Evolutionary conservation across 441 rosid genomes (phyloP).

Genomic region (Jatropha podagrica): DNA sequence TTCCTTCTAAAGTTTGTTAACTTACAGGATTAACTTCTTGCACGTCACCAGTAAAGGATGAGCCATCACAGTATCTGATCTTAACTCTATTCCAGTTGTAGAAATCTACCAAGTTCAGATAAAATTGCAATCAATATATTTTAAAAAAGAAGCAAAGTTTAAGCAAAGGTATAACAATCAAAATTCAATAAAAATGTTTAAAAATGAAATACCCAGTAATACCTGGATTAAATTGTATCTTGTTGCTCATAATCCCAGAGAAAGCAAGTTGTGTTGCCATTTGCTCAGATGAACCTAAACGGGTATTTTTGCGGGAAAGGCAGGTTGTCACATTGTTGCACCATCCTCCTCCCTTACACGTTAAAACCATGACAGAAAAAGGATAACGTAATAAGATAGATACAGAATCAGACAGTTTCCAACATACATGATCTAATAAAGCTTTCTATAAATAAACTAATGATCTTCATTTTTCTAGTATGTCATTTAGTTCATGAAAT

Average conservation of each 20-base stretch:
- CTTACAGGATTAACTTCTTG: constrained; percentile 71
- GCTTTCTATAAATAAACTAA: neutral
- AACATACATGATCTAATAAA: constrained; percentile 3
- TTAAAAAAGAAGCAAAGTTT: neutral
- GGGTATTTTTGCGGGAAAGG: constrained; percentile 43
- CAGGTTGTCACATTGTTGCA: constrained; percentile 54
- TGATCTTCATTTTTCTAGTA: neutral
- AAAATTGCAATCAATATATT: constrained; percentile 1
- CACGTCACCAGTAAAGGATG: constrained; percentile 92
- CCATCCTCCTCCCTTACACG: constrained; percentile 82
- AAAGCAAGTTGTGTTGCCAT: constrained; percentile 58
- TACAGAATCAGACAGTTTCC: neutral
- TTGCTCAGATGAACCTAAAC: constrained; percentile 59
- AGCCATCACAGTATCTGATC: constrained; percentile 88
- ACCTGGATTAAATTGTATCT: constrained; percentile 64
- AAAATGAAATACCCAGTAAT: neutral
- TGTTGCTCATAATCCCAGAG: constrained; percentile 61
- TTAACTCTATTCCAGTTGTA: constrained; percentile 92
- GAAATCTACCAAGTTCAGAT: constrained; percentile 50
- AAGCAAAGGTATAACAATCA: neutral
- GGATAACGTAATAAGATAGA: neutral
- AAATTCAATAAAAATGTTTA: neutral
- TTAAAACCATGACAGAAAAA: neutral
- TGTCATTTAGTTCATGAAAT: neutral
- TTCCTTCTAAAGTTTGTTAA: constrained; percentile 22